phyloP scores from a whole-genome alignment of 2,329 filamentous ascomycete species.

The Verticillium nubilum region DNA sequence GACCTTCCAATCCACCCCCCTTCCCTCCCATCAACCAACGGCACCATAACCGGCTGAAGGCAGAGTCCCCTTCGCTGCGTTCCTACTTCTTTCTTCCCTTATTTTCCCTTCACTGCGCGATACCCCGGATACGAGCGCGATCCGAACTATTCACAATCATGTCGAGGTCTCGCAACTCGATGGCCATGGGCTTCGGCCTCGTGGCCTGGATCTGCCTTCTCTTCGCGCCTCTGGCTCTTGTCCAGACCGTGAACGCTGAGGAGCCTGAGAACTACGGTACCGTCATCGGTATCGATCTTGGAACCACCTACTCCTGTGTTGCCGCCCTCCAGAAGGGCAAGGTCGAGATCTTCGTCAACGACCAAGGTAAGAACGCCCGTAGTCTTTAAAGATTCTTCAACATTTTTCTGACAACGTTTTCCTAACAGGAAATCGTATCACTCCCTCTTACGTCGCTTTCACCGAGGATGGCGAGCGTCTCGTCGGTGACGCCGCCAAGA shows the following conservation, averaged over 20 bases:
- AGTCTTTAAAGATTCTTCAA: not conserved
- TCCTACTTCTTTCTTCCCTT: not conserved
- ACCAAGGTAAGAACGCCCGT: slow-evolving; percentile 52
- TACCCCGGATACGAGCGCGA: slow-evolving; percentile 1
- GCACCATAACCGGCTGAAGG: slow-evolving; percentile 7
- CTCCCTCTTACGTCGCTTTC: slow-evolving; percentile 91
- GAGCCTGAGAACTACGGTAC: slow-evolving; percentile 77
- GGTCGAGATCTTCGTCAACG: slow-evolving; percentile 93
- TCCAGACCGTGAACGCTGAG: slow-evolving; percentile 69
- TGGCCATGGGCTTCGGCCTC: slow-evolving; percentile 79
- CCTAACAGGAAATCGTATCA: slow-evolving; percentile 75
- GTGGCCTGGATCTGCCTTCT: slow-evolving; percentile 89
- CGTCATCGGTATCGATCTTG: slow-evolving; percentile 90
- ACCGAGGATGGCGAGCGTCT: slow-evolving; percentile 88
- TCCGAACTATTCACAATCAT: slow-evolving; percentile 21
- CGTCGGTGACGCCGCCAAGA: slow-evolving; percentile 96
- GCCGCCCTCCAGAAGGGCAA: slow-evolving; percentile 95
- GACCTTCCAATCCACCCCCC: slow-evolving; percentile 4
- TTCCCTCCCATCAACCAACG: slow-evolving; percentile 3
- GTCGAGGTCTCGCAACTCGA: slow-evolving; percentile 58
- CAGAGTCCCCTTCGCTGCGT: not conserved
- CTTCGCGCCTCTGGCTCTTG: slow-evolving; percentile 80
- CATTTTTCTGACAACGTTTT: slow-evolving; percentile 5
- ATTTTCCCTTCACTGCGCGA: not conserved
- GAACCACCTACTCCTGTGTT: slow-evolving; percentile 85